These are phyloP conservation scores for Ceratocystis smalleyi DNA, from an alignment of 2,329 filamentous ascomycete genomes.

Conservation along the genomic window DNA sequence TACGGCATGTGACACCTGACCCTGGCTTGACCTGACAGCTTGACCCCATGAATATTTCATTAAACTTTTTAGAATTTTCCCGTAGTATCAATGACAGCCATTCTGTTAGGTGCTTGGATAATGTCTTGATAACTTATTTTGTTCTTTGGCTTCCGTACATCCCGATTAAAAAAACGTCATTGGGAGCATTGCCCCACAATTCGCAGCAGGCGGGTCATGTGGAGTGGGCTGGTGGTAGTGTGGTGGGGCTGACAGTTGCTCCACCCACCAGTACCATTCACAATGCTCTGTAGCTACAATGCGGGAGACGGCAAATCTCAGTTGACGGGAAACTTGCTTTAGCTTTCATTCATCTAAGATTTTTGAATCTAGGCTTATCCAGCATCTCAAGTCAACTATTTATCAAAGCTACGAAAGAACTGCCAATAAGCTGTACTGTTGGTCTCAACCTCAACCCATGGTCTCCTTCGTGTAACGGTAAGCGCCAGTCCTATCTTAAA, in stretches of 20 bases:
- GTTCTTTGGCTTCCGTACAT: background rate
- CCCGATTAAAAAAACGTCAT: background rate
- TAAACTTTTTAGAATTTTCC: background rate
- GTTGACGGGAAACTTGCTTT: too few relatives aligned
- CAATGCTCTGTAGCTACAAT: too few relatives aligned
- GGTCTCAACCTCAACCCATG: background rate
- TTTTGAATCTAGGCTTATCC: too few relatives aligned
- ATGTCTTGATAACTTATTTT: background rate
- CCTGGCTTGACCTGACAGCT: background rate
- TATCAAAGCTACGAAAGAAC: too few relatives aligned
- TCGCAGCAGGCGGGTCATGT: background rate
- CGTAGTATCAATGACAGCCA: background rate
- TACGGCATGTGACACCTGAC: conserved; percentile 1
- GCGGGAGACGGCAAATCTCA: too few relatives aligned
- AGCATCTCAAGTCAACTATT: too few relatives aligned
- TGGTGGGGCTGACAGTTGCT: background rate
- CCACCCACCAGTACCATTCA: background rate
- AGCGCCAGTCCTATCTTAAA: background rate
- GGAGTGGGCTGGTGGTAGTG: background rate
- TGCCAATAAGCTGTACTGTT: background rate
- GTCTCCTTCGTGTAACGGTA: background rate
- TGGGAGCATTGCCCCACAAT: background rate
- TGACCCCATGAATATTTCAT: background rate
- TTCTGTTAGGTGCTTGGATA: background rate
- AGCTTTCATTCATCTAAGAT: too few relatives aligned